Conservation (phyloP, 129 eudicot genomes). For the Flaveria trinervia region DNA sequence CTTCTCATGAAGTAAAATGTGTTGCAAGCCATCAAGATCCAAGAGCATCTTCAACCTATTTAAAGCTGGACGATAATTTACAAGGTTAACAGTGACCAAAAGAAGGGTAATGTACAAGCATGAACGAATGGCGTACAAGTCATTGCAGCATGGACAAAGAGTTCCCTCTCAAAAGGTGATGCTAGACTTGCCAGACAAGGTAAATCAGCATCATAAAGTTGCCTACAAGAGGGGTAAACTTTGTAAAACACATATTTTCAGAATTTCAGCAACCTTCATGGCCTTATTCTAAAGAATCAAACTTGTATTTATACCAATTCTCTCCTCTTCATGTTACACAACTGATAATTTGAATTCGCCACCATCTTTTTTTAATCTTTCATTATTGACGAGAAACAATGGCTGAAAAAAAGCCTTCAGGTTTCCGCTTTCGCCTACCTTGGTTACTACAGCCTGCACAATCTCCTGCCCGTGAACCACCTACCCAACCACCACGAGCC, state of each 20-base stretch:
- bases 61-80: not conserved
- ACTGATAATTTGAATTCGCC: not conserved
- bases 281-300: constrained; percentile 47
- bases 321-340: constrained; percentile 23
- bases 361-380: constrained; percentile 14
- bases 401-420: constrained; percentile 58
- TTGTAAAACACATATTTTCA: not conserved
- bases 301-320: constrained; percentile 33
- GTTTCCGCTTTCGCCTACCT: constrained; percentile 66
- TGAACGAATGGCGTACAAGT: constrained; percentile 18
- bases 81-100: not conserved
- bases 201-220: constrained; percentile 36
- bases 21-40: not conserved
- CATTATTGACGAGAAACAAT: constrained; percentile 27
- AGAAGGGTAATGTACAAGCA: not conserved
- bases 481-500: constrained; percentile 25
- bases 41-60: not conserved
- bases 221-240: constrained; percentile 35
- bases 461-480: constrained; percentile 32
- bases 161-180: constrained; percentile 35
- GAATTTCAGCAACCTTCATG: constrained; percentile 22
- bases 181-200: constrained; percentile 43
- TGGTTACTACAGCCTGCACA: constrained; percentile 47
- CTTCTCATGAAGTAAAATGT: not conserved
- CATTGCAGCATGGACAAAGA: constrained; percentile 2